A percentile compares a stretch with the other conserved stretches of the same genome.
Conservation (phyloP, 805 yeast genomes). For the Candida arabinofermentans region DNA sequence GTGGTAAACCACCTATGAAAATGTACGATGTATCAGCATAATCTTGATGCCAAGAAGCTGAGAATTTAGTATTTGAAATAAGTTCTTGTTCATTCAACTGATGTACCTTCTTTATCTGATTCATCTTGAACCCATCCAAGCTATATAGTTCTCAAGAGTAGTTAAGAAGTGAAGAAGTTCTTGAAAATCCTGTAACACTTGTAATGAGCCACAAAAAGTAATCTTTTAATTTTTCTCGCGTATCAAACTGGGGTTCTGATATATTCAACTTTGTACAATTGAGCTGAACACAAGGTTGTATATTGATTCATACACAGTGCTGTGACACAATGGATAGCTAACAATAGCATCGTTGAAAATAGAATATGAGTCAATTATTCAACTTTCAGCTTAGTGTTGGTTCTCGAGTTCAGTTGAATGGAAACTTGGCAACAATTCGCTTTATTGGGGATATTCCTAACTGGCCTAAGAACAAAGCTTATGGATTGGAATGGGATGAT, state of each 20-base stretch:
- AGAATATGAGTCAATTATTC: too few relatives aligned
- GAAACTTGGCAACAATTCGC: constrained; percentile 57
- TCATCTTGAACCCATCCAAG: constrained; percentile 8
- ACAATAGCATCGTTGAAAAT: background rate
- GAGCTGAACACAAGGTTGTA: too few relatives aligned
- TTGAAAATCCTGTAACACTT: too few relatives aligned
- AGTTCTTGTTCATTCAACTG: constrained; percentile 66
- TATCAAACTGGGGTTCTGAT: too few relatives aligned
- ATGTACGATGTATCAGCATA: constrained; percentile 73
- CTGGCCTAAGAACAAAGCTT: constrained; percentile 57
- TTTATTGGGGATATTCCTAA: constrained; percentile 56
- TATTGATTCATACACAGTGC: too few relatives aligned
- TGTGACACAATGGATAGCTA: background rate
- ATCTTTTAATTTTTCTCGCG: too few relatives aligned
- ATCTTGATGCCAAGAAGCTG: constrained; percentile 89
- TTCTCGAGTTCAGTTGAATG: constrained; percentile 32
- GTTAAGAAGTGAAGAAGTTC: too few relatives aligned
- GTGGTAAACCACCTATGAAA: constrained; percentile 70
- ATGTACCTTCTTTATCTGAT: constrained; percentile 35
- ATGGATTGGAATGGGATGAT: constrained; percentile 89
- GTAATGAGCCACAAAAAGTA: too few relatives aligned
- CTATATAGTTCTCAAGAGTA: too few relatives aligned
- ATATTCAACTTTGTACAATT: too few relatives aligned
- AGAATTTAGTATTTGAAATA: constrained; percentile 48
- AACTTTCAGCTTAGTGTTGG: constrained; percentile 8